Percentiles rank a stretch among this genome's conserved stretches.
Conservation (phyloP, 2,329 filamentous ascomycete genomes). For the Mycosphaerelloides madeirae region DNA sequence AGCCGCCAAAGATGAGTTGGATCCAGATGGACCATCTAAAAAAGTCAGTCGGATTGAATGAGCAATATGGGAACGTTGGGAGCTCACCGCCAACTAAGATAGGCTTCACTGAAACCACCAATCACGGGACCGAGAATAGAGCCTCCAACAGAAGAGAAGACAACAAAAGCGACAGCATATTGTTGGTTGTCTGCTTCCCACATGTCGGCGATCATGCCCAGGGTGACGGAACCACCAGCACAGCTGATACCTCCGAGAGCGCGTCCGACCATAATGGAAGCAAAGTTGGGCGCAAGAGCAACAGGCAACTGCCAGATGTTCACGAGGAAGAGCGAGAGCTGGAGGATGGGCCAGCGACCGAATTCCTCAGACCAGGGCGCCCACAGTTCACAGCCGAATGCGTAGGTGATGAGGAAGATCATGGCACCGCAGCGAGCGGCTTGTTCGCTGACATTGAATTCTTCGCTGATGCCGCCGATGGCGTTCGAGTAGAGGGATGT, state of each 20-base stretch:
- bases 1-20: constrained; percentile 73
- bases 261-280: constrained; percentile 44
- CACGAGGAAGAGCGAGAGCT: constrained; percentile 49
- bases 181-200: constrained; percentile 57
- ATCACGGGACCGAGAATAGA: constrained; percentile 36
- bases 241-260: constrained; percentile 55
- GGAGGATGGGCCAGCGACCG: constrained; percentile 49
- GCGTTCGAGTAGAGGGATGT: constrained; percentile 53
- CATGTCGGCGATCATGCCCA: constrained; percentile 64
- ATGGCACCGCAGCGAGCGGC: constrained; percentile 46
- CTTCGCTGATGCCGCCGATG: constrained; percentile 41
- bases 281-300: constrained; percentile 44
- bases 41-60: constrained; percentile 1
- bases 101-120: constrained; percentile 33
- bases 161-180: constrained; percentile 58
- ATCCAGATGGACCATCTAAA: constrained; percentile 77
- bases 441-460: constrained; percentile 46
- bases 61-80: neutral
- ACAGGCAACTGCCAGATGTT: constrained; percentile 52
- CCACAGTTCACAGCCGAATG: constrained; percentile 50
- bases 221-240: constrained; percentile 60
- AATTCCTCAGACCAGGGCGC: constrained; percentile 51
- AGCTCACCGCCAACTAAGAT: constrained; percentile 55
- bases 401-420: constrained; percentile 50
- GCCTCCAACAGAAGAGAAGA: constrained; percentile 39